These are phyloP conservation scores for Termitomyces sp. DNA, from an alignment of 768 basidiomycete species.

Conservation along the genomic window DNA sequence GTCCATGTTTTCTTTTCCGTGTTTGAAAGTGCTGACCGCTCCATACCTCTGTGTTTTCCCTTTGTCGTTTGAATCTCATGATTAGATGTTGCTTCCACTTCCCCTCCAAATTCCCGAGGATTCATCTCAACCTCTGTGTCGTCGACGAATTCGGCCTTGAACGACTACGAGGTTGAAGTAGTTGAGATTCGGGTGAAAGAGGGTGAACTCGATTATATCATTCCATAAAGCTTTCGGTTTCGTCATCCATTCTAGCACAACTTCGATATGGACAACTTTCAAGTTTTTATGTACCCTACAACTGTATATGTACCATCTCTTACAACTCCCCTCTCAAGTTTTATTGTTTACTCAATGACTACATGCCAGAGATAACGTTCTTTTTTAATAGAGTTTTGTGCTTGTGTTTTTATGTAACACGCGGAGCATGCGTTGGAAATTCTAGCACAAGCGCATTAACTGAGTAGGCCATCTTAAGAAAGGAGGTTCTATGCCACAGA, in stretches of 20 bases:
- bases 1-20: conserved; percentile 13
- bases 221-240: conserved; percentile 39
- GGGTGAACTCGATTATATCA: conserved; percentile 72
- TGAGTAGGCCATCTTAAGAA: too few species aligned
- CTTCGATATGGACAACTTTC: not conserved
- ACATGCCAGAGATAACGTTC: not conserved
- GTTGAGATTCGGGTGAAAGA: conserved; percentile 83
- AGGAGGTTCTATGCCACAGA: too few species aligned
- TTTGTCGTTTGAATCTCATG: conserved; percentile 9
- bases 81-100: conserved; percentile 77
- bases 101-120: conserved; percentile 64
- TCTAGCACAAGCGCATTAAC: not conserved
- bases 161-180: conserved; percentile 81
- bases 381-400: too few species aligned
- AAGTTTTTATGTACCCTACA: not conserved
- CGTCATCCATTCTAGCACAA: not conserved
- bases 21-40: conserved; percentile 16
- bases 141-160: conserved; percentile 59
- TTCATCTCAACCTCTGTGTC: conserved; percentile 67
- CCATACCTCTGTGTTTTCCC: conserved; percentile 6
- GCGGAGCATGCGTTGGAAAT: not conserved
- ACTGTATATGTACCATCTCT: not conserved
- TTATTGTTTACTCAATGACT: not conserved
- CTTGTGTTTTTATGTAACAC: not conserved
- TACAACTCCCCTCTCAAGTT: not conserved